Percentiles rank a stretch among this genome's conserved stretches.
These are phyloP conservation scores for Suhomyces tanzawaensis DNA, from an alignment of 805 yeast species.

Conservation along the genomic window DNA sequence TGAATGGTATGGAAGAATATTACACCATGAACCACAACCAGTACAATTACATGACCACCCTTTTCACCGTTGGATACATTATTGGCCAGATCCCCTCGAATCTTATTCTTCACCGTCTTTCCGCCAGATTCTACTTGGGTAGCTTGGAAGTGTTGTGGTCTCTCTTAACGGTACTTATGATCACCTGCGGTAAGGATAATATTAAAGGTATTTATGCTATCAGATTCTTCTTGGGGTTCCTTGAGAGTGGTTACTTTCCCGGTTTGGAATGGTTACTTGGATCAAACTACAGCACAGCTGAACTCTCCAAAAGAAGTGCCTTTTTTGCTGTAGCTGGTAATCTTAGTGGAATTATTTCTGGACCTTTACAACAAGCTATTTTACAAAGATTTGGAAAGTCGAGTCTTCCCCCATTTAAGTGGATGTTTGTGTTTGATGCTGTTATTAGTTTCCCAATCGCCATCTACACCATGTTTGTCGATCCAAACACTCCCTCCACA, in stretches of 20 bases:
- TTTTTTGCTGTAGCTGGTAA: constrained; percentile 34
- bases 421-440: constrained; percentile 49
- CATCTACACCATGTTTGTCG: constrained; percentile 41
- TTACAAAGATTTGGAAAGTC: constrained; percentile 19
- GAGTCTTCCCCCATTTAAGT: constrained; percentile 35
- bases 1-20: constrained; percentile 48
- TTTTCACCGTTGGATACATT: constrained; percentile 53
- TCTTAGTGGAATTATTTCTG: constrained; percentile 35
- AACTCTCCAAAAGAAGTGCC: constrained; percentile 34
- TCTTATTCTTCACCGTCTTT: constrained; percentile 38
- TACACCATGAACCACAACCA: constrained; percentile 41
- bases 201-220: constrained; percentile 28
- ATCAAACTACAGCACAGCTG: constrained; percentile 32
- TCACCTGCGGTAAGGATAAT: constrained; percentile 22
- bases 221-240: constrained; percentile 42
- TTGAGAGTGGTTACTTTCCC: constrained; percentile 54
- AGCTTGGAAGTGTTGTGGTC: constrained; percentile 47
- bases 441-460: constrained; percentile 38
- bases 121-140: constrained; percentile 45
- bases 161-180: constrained; percentile 36
- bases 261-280: constrained; percentile 39
- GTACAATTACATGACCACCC: constrained; percentile 42
- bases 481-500: constrained; percentile 48
- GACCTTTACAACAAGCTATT: constrained; percentile 35
- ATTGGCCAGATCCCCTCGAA: constrained; percentile 52